Conservation (phyloP, 176 grass and related monocot species). For the Rhynchospora pubera region DNA sequence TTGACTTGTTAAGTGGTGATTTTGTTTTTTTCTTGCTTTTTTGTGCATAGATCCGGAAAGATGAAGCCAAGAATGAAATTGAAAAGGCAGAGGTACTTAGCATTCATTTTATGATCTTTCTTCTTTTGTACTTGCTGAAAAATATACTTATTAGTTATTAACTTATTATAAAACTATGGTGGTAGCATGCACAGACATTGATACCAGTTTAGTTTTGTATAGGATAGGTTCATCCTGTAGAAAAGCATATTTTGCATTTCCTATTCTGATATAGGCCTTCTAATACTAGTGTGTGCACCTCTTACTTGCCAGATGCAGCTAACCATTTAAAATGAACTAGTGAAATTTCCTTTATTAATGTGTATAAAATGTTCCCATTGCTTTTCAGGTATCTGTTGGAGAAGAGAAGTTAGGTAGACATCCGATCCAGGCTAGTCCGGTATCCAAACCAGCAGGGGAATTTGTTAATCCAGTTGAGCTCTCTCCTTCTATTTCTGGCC, state of each 20-base stretch:
- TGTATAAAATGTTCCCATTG: background rate
- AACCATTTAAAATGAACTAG: background rate
- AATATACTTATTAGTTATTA: background rate
- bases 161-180: background rate
- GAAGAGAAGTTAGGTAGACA: constrained; percentile 55
- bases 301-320: background rate
- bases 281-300: background rate
- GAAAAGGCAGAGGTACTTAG: background rate
- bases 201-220: background rate
- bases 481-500: constrained; percentile 30
- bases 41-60: background rate
- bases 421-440: constrained; percentile 24
- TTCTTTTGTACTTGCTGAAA: background rate
- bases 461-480: constrained; percentile 21
- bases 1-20: background rate
- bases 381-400: constrained; percentile 51
- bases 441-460: constrained; percentile 28
- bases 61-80: constrained; percentile 1
- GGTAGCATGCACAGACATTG: background rate
- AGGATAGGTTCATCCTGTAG: background rate
- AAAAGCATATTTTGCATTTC: background rate
- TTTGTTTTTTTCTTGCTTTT: background rate
- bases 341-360: background rate
- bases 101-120: background rate
- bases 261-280: background rate